Evolutionary conservation across 2,329 filamentous ascomycete species (phyloP).

Genomic region (Penicillium nordicum): DNA sequence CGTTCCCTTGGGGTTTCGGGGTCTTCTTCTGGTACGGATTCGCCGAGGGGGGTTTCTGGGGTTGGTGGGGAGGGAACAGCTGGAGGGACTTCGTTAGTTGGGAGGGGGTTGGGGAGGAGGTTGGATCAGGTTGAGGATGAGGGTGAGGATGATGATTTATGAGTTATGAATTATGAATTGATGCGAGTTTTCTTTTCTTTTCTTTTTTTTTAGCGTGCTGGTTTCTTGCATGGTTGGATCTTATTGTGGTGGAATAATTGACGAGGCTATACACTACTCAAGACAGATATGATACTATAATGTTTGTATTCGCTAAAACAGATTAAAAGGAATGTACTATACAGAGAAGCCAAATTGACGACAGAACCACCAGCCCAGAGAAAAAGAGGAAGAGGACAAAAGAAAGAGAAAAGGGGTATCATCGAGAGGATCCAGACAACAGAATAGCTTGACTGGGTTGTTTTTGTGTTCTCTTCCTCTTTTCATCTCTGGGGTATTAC

Average conservation of each 20-base stretch:
- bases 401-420: conserved; percentile 16
- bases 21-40: not conserved
- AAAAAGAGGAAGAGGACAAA: conserved; percentile 5
- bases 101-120: not conserved
- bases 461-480: conserved; percentile 5
- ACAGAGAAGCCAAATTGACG: conserved; percentile 10
- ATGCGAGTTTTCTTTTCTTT: too few species aligned
- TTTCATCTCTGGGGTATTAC: conserved; percentile 1
- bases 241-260: not conserved
- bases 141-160: not conserved
- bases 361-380: conserved; percentile 5
- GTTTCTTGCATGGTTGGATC: not conserved
- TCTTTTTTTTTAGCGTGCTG: too few species aligned
- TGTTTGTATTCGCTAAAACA: conserved; percentile 18
- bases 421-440: conserved; percentile 9
- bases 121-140: not conserved
- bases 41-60: conserved; percentile 5
- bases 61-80: not conserved
- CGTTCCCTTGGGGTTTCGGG: not conserved
- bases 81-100: not conserved
- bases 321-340: conserved; percentile 12
- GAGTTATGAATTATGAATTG: not conserved
- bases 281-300: not conserved
- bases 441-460: conserved; percentile 2
- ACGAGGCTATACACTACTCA: not conserved